Base-by-base conservation (phyloP, 2,329 filamentous ascomycete genomes). In the Xylaria arbuscula region DNA sequence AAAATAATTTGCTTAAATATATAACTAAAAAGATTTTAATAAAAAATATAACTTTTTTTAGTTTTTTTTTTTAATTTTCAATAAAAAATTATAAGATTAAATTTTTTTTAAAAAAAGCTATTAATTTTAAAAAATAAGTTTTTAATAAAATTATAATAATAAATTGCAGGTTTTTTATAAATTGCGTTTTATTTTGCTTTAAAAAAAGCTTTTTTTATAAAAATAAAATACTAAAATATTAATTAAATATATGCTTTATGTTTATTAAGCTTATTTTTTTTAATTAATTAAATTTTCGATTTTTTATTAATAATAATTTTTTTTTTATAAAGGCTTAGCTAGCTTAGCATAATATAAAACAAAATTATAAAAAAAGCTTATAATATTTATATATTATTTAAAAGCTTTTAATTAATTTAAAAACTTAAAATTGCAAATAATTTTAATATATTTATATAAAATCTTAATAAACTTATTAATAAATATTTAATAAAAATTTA, bases 401-500 rank as follows among this genome's bases (percentile, higher is more conserved):
- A 42, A n/a, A 4, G 13, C 13, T n/a, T 42, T 5, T 2, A 42
- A 42, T 6, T 13, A 17, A 4, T 1, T 42, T 17, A 42, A 42
- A 7, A 2, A 42, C 5, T 42, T 42, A 17, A 42, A 17, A 1
- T 42, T 5, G 5, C 17, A n/a, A 42, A 42, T 17, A 17, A 4
- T 11, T 6, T 7, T 5, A 2, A 42, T 6, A 2, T 7, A 17
- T 42, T n/a, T 17, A 17, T 7, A 17, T n/a, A 42, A 42, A 42
- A 42, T 2, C 5, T 17, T 17, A 42, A 17, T 1, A 42, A 17
- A 1, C 17, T 17, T 2, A 42, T 11, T n/a, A n/a, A 42, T 17
- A 13, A 57, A 57, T 40, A 57, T 2, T 19, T 15, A 4, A 57
- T 57, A 57, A 57, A 57, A 17, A 40, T 15, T 57, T 57, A 15